phyloP scores from a whole-genome alignment of 495 filamentous ascomycete species.

The Pseudevernia furfuracea region DNA sequence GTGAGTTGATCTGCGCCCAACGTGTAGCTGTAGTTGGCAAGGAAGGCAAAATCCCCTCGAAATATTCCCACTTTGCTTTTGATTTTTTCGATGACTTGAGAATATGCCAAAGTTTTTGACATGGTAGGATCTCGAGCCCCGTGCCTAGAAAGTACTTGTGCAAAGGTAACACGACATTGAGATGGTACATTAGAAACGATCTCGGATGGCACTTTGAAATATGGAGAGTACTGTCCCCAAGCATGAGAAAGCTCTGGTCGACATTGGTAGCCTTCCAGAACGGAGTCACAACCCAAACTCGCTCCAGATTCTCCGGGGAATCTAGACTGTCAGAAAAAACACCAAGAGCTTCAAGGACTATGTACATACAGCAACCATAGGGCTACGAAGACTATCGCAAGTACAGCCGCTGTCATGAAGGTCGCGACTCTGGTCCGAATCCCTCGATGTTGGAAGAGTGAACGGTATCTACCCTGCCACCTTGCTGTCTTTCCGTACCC shows the following conservation, averaged over 20 bases:
- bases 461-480: neutral
- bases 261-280: constrained; percentile 58
- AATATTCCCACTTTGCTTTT: constrained; percentile 50
- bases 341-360: neutral
- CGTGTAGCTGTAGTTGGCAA: constrained; percentile 60
- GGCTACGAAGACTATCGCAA: neutral
- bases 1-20: constrained; percentile 72
- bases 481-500: neutral
- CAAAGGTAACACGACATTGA: constrained; percentile 66
- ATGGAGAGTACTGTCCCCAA: constrained; percentile 87
- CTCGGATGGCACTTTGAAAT: constrained; percentile 57
- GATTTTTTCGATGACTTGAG: constrained; percentile 49
- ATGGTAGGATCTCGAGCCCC: constrained; percentile 73
- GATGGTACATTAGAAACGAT: constrained; percentile 50
- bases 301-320: neutral
- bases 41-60: constrained; percentile 51
- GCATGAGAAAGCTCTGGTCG: constrained; percentile 51
- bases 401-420: neutral
- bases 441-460: neutral
- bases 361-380: constrained; percentile 8
- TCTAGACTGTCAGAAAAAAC: constrained; percentile 1
- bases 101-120: constrained; percentile 52
- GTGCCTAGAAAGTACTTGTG: constrained; percentile 70
- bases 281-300: constrained; percentile 47
- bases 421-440: neutral